A percentile compares a stretch with the other conserved stretches of the same genome.
Conservation (phyloP, 345 rosid species). For the Camelina neglecta region DNA sequence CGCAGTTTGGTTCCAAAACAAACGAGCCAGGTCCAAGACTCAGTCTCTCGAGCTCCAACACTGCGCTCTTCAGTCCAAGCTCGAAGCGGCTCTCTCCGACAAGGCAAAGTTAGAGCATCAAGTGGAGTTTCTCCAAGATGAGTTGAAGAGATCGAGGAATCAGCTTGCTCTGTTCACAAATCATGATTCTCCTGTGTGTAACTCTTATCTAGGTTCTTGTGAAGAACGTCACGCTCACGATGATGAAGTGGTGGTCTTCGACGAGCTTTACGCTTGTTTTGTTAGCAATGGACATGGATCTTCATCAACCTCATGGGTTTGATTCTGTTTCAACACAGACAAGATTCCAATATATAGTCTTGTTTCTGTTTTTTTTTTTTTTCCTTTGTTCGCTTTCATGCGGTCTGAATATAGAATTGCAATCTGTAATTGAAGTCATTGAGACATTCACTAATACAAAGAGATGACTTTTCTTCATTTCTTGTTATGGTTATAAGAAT, state of each 20-base stretch:
- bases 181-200: constrained; percentile 40
- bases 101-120: constrained; percentile 66
- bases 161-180: constrained; percentile 46
- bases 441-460: neutral
- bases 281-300: constrained; percentile 54
- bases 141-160: constrained; percentile 59
- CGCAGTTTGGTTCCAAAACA: constrained; percentile 96
- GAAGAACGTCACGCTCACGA: constrained; percentile 38
- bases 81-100: constrained; percentile 60
- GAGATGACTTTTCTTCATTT: neutral
- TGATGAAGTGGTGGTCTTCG: constrained; percentile 54
- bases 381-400: neutral
- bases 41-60: constrained; percentile 73
- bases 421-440: neutral
- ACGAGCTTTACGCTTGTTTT: constrained; percentile 76
- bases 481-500: neutral
- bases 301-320: constrained; percentile 52
- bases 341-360: constrained; percentile 7
- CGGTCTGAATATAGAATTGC: constrained; percentile 12
- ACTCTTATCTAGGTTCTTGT: constrained; percentile 45
- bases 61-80: constrained; percentile 57
- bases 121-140: constrained; percentile 65
- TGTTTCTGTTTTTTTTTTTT: neutral
- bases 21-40: constrained; percentile 88
- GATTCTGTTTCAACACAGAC: constrained; percentile 31